phyloP scores from a whole-genome alignment of 371 early-diverging fungal species.

The Mortierella sp. region DNA sequence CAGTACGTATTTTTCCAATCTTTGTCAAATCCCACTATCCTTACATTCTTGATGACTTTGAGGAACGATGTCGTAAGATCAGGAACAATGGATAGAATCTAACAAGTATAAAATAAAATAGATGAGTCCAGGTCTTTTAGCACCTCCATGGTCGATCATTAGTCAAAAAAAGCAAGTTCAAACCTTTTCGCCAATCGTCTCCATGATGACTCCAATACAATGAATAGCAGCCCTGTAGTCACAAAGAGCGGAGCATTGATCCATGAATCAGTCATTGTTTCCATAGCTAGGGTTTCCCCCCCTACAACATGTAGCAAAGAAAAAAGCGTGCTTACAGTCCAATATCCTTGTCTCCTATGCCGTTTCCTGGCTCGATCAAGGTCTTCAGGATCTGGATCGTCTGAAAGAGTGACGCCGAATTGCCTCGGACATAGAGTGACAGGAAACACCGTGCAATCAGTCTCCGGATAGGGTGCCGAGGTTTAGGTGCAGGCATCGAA shows the following conservation, averaged over 20 bases:
- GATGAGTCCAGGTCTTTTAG: too few species aligned
- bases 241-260: neutral
- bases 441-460: conserved; percentile 82
- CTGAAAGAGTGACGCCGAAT: conserved; percentile 80
- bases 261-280: neutral
- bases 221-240: conserved; percentile 78
- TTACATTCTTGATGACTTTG: conserved; percentile 72
- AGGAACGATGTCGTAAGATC: conserved; percentile 77
- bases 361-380: conserved; percentile 71
- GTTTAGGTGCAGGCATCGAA: conserved; percentile 73
- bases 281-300: neutral
- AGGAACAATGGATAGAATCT: conserved; percentile 80
- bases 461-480: conserved; percentile 80
- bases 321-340: conserved; percentile 55
- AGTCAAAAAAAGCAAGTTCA: conserved; percentile 13
- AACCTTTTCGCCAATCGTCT: conserved; percentile 72
- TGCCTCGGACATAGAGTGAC: conserved; percentile 76
- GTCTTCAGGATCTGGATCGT: conserved; percentile 78
- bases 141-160: neutral
- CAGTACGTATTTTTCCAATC: too few species aligned
- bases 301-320: neutral
- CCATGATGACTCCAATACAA: conserved; percentile 78
- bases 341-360: conserved; percentile 70
- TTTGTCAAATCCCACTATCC: conserved; percentile 64
- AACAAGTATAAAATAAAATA: too few species aligned